Base-by-base conservation (phyloP, 768 basidiomycete species). In the Pleurotus platypus region DNA sequence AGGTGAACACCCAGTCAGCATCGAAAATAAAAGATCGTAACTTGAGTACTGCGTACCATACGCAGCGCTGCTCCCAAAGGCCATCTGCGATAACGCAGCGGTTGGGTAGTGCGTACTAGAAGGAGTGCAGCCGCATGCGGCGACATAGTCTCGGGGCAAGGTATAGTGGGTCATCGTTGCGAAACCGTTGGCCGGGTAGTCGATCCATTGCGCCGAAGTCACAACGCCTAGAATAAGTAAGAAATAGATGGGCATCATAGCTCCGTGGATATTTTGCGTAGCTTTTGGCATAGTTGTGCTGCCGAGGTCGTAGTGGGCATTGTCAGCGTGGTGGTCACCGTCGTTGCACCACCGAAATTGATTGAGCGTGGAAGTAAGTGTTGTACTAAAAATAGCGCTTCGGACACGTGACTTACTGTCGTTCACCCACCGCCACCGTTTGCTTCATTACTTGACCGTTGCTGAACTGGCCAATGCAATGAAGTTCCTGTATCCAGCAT, bases 91-190 rank as follows among this genome's bases (percentile, higher is more conserved):
- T 58, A 93, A 70, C 7, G 91, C 91, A 8, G 86, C 91, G 1
- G 90, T 93, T 5, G 91, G 90, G 62, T 86, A 90, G 62, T 83
- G 72, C 37, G 84, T 85, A 59, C 84, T 86, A 46, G 76, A 73
- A 7, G 79, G 78, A 1, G 83, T 84, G 67, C 92, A 94, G 56
- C 91, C 92, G 64, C 91, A 92, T 1, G 87, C 76, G 22, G 89
- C 88, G 59, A 92, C 74, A 57, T 77, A 85, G 59, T 79, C 77
- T 16, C 64, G 68, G 46, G 79, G 78, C 5, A 80, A 59, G 73
- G 81, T 71, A 66, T 92, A 91, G 67, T 91, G 86, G n/a, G 89
- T 90, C 74, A 93, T 76, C 11, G 89, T 89, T 13, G 90, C 92
- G 40, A 75, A 72, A 35, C 91, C 89, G 49, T 73, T 67, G 8